phyloP scores from a whole-genome alignment of 1,139 yeast genomes.

The Suhomyces bribrorum region DNA sequence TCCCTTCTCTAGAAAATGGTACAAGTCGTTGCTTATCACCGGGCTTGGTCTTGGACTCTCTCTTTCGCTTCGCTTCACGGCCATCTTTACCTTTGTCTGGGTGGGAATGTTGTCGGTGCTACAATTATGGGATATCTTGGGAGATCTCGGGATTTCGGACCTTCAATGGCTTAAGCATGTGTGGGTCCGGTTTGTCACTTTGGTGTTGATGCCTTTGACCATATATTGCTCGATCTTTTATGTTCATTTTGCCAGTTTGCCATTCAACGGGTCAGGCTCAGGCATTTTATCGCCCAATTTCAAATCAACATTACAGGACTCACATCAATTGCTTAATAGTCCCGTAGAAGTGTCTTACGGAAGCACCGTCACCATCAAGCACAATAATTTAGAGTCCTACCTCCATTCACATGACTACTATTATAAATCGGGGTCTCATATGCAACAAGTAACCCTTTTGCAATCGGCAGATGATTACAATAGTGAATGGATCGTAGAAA shows the following conservation, averaged over 20 bases:
- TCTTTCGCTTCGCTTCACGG: conserved; percentile 55
- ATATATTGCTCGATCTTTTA: conserved; percentile 52
- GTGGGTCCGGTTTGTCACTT: conserved; percentile 30
- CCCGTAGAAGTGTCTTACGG: conserved; percentile 63
- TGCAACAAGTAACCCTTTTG: conserved; percentile 71
- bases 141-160: conserved; percentile 51
- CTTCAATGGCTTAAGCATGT: conserved; percentile 33
- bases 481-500: conserved; percentile 71
- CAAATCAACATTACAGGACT: conserved; percentile 51
- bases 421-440: conserved; percentile 56
- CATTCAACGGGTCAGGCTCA: conserved; percentile 52
- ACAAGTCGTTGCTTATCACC: conserved; percentile 36
- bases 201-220: conserved; percentile 50
- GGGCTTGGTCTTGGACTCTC: conserved; percentile 57
- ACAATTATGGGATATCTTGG: conserved; percentile 58
- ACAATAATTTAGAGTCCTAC: conserved; percentile 60
- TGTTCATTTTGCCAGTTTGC: conserved; percentile 51
- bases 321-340: conserved; percentile 34
- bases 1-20: conserved; percentile 50
- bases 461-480: conserved; percentile 51
- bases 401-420: conserved; percentile 63
- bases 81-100: conserved; percentile 56
- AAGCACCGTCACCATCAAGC: conserved; percentile 66
- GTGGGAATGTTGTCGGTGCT: conserved; percentile 38
- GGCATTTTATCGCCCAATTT: conserved; percentile 57